Conservation (phyloP, 768 basidiomycete genomes). For the Chalciporus pseudorubinellus region DNA sequence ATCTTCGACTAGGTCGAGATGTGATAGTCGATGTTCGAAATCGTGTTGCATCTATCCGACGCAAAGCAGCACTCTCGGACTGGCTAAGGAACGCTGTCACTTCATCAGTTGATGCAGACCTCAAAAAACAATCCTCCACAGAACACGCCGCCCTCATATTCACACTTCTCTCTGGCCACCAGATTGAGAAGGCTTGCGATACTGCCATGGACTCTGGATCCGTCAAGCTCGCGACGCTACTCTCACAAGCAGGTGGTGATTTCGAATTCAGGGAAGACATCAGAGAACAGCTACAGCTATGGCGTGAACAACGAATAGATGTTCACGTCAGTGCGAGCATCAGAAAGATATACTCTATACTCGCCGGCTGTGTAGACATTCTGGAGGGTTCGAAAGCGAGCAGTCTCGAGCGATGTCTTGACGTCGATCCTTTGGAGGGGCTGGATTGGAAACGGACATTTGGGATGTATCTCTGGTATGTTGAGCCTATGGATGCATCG, state of each 20-base stretch:
- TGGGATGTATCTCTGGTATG: slow-evolving; percentile 89
- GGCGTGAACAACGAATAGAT: slow-evolving; percentile 77
- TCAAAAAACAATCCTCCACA: slow-evolving; percentile 47
- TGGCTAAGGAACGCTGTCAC: slow-evolving; percentile 82
- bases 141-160: slow-evolving; percentile 59
- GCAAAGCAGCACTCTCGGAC: slow-evolving; percentile 75
- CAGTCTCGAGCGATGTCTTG: slow-evolving; percentile 50
- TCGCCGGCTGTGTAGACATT: slow-evolving; percentile 71
- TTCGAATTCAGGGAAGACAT: slow-evolving; percentile 71
- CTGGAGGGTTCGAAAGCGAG: slow-evolving; percentile 53
- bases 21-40: slow-evolving; percentile 62
- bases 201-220: slow-evolving; percentile 73
- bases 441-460: slow-evolving; percentile 95
- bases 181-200: slow-evolving; percentile 79
- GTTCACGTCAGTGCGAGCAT: slow-evolving; percentile 63
- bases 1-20: slow-evolving; percentile 53
- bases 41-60: slow-evolving; percentile 59
- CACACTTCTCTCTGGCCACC: slow-evolving; percentile 80
- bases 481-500: slow-evolving; percentile 64
- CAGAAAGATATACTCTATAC: slow-evolving; percentile 77
- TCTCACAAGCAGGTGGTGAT: slow-evolving; percentile 85
- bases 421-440: slow-evolving; percentile 62
- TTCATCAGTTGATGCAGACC: slow-evolving; percentile 67
- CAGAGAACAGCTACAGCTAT: slow-evolving; percentile 71
- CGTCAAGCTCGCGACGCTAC: slow-evolving; percentile 81